Evolutionary conservation across 2,329 filamentous ascomycete genomes (phyloP), one percentile per base, ranked within the genome.

Genomic region (Cladophialophora immunda): DNA sequence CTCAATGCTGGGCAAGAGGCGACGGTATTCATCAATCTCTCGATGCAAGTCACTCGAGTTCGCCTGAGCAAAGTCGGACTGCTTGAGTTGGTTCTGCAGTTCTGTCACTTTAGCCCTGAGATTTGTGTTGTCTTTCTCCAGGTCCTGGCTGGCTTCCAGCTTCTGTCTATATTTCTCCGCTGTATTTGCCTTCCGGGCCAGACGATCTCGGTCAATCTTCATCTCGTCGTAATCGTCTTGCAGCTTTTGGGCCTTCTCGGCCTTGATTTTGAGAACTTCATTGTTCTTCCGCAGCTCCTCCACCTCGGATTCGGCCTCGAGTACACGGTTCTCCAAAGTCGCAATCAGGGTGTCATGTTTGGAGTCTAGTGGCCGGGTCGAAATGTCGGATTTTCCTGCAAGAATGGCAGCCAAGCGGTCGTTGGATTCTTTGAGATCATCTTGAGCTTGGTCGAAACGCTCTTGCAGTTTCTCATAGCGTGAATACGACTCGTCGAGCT

Each of bases 311-410:
- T 82, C 79, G 32, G 78, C 73, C 34, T 84, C 81, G 64, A 90
- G 86, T 11, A 90, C 79, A 71, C 91, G 86, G 22, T 85, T 84
- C 76, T 94, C 91, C 71, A 92, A 86, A 27, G 83, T 85, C 45
- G 88, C 87, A 74, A 94, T 93, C 58, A 92, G 82, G 65, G 90
- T 85, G 76, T 92, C 89, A 73, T 91, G 88, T 72, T 92, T 79
- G 36, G 78, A 76, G 4, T 79, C 89, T 82, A 71, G 90, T 79
- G 67, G 45, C 25, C 68, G 59, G 45, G 77, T 70, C 78, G 80
- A 59, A 75, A 76, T 68, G 53, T 81, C 80, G 9, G 78, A 80
- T 61, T 81, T 80, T 17, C 80, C 81, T n/a, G 81, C 81, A 63
- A 81, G 79, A 81, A 77, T 81, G 78, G 75, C 87, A 80, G 80